Conservation (phyloP, 257 asterid species). For the Orobanche coerulescens region DNA sequence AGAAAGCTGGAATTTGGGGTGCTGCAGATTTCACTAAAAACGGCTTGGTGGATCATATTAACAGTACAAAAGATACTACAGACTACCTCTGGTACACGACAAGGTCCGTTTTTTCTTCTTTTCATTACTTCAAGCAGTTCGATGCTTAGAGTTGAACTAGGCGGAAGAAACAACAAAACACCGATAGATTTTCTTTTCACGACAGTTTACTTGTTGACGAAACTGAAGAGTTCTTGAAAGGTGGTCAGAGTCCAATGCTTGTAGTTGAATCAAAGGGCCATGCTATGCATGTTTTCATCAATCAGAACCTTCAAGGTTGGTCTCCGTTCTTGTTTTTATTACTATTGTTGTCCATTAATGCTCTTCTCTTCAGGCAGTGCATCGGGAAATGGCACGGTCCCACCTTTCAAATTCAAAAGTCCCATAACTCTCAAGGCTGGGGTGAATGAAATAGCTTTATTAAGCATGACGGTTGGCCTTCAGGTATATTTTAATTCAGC, state of each 20-base stretch:
- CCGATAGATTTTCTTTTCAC: constrained; percentile 21
- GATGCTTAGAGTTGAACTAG: too few relatives aligned
- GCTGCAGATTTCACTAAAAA: constrained; percentile 55
- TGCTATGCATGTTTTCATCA: constrained; percentile 71
- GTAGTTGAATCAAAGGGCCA: constrained; percentile 82
- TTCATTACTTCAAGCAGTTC: background rate
- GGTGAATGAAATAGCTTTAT: constrained; percentile 65
- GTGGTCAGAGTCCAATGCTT: constrained; percentile 53
- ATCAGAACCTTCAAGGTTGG: constrained; percentile 77
- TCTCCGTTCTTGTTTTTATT: background rate
- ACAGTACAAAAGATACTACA: constrained; percentile 77
- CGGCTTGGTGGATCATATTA: constrained; percentile 76
- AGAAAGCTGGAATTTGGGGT: constrained; percentile 73
- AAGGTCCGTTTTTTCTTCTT: constrained; percentile 42
- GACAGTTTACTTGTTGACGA: constrained; percentile 52
- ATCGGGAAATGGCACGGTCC: constrained; percentile 68
- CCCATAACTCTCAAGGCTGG: constrained; percentile 64
- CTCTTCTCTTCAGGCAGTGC: constrained; percentile 55
- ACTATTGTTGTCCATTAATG: background rate
- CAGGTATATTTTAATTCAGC: constrained; percentile 36
- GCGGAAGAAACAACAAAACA: background rate
- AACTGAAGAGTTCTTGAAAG: constrained; percentile 46
- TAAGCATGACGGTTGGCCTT: constrained; percentile 83
- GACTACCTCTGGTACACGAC: constrained; percentile 89
- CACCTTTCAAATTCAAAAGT: constrained; percentile 44